Evolutionary conservation across 1,139 yeast genomes (phyloP).

Genomic region (Eremothecium coryli): DNA sequence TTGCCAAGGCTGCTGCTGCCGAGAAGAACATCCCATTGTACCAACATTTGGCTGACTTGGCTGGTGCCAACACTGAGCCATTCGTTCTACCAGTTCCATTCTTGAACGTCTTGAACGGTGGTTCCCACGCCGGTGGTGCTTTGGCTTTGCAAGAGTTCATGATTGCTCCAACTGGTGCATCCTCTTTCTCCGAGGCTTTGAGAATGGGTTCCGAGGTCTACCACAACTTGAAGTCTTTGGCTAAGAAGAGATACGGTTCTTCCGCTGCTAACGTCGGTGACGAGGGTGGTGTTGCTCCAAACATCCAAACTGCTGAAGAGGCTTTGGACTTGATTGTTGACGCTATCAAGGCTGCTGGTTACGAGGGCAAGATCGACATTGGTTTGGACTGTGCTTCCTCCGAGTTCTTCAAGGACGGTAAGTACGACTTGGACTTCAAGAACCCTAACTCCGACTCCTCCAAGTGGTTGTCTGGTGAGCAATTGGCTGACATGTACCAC

Average conservation of each 20-base stretch:
- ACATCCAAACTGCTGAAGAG: constrained; percentile 84
- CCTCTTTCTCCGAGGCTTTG: constrained; percentile 82
- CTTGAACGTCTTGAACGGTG: constrained; percentile 97
- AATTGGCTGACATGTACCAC: constrained; percentile 76
- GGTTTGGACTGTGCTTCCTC: constrained; percentile 95
- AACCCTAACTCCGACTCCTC: constrained; percentile 82
- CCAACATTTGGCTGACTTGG: constrained; percentile 68
- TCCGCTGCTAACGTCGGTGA: constrained; percentile 99
- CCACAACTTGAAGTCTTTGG: constrained; percentile 83
- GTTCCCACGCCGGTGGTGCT: constrained; percentile 98
- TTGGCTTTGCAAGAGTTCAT: constrained; percentile 97
- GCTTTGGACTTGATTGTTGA: constrained; percentile 84
- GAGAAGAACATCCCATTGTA: constrained; percentile 80
- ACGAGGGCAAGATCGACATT: constrained; percentile 80
- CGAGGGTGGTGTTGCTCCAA: constrained; percentile 99
- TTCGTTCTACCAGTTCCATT: constrained; percentile 89
- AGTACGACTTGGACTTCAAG: constrained; percentile 95
- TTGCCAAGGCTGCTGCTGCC: constrained; percentile 92
- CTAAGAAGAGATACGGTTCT: constrained; percentile 90
- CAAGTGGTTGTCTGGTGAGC: constrained; percentile 80
- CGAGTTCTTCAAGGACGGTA: constrained; percentile 91
- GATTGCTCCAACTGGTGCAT: constrained; percentile 90
- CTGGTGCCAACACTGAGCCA: constrained; percentile 53
- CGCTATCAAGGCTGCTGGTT: constrained; percentile 86
- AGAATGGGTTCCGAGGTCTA: constrained; percentile 95